Percentiles rank a stretch among this genome's conserved stretches.
These are phyloP conservation scores for Lyophyllum atratum DNA, from an alignment of 768 basidiomycete species.

Conservation along the genomic window DNA sequence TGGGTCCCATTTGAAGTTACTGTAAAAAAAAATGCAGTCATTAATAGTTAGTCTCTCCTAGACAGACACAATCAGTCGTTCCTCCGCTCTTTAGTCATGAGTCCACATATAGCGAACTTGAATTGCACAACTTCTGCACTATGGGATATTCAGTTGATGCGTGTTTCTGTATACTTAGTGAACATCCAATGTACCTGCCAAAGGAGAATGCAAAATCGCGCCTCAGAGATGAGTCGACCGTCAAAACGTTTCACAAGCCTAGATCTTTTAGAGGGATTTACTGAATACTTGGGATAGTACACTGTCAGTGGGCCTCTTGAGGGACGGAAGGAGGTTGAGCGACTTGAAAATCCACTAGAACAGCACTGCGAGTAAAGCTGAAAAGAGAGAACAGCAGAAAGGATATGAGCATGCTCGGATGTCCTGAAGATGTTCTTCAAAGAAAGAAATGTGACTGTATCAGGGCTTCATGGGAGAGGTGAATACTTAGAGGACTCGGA, in stretches of 20 bases:
- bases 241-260: background rate
- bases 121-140: constrained; percentile 68
- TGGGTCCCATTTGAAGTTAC: constrained; percentile 68
- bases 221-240: constrained; percentile 31
- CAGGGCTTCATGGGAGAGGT: background rate
- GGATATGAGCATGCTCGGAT: background rate
- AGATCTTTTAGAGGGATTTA: constrained; percentile 28
- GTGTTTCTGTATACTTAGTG: background rate
- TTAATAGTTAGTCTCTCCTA: no score
- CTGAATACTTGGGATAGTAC: constrained; percentile 66
- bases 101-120: constrained; percentile 37
- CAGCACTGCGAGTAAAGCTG: constrained; percentile 21
- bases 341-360: constrained; percentile 69
- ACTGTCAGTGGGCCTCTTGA: constrained; percentile 34
- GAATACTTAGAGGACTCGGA: constrained; percentile 7
- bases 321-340: constrained; percentile 59
- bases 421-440: background rate
- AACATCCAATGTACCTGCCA: constrained; percentile 43
- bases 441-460: no score
- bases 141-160: background rate
- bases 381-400: background rate
- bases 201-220: constrained; percentile 75
- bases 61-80: background rate
- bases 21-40: no score
- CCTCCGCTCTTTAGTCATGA: background rate